These are phyloP conservation scores for Rhododendron ferrugineum DNA, from an alignment of 148 eudicot species.

Conservation along the genomic window DNA sequence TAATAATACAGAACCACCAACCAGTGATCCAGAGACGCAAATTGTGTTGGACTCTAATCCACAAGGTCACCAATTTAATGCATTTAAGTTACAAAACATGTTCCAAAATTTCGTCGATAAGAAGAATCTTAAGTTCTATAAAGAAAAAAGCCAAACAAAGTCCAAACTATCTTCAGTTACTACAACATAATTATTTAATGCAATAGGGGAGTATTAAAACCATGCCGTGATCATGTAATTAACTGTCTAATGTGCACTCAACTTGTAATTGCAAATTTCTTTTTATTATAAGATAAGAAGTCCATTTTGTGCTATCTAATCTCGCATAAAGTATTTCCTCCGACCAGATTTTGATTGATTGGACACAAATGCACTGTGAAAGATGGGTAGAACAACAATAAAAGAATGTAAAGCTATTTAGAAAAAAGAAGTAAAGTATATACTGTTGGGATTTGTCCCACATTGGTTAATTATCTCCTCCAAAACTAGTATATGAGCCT, in stretches of 20 bases:
- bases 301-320: background rate
- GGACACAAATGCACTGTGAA: background rate
- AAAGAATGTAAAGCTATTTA: background rate
- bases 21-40: background rate
- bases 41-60: too few species aligned
- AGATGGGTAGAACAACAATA: background rate
- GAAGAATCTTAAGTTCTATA: background rate
- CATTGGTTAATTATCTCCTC: too few species aligned
- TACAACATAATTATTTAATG: background rate
- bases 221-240: background rate
- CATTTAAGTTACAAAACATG: too few species aligned
- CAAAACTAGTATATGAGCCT: too few species aligned
- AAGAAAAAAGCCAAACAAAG: background rate
- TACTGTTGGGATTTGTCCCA: too few species aligned
- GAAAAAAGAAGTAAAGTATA: background rate
- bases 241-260: background rate
- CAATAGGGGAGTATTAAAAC: background rate
- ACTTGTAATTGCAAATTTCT: background rate
- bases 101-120: background rate
- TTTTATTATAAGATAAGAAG: background rate
- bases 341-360: background rate
- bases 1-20: background rate
- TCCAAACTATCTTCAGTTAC: background rate
- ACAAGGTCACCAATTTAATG: too few species aligned
- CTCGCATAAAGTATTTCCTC: background rate